Base-by-base conservation (phyloP, 2,329 filamentous ascomycete genomes). In the Trichothecium sympodiale region DNA sequence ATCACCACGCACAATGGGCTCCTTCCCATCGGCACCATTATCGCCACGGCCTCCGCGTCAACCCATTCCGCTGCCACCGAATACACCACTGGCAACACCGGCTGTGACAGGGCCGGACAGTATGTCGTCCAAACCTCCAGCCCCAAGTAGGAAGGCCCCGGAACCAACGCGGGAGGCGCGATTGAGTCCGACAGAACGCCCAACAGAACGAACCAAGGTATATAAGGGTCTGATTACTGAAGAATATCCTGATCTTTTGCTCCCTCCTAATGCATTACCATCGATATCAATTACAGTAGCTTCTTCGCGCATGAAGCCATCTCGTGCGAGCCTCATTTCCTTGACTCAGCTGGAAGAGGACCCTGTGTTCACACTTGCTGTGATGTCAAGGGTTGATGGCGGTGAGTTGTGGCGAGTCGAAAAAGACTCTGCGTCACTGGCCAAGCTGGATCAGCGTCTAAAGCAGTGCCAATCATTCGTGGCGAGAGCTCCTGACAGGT, bases 221-320 rank as follows among this genome's bases (percentile, higher is more conserved):
- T 93, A 78, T 54, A 80, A 70, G 47, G 86, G 86, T 1, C 70
- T 95, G 16, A 69, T 86, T 5, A 86, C 82, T 0, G 86, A 94
- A 0, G 83, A 94, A 44, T 89, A 87, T 52, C 87, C 89, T 1
- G 83, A 85, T 42, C 69, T 96, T 7, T 62, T 96, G 16, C 67
- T 98, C 2, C 79, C 87, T 8, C 89, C 91, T 0, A 93, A 94
- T 53, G 87, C 88, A 5, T 66, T 98, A 7, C 83, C 85, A 4
- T 85, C 84, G 2, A 81, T 98, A 38, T 75, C 83, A 43, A 78
- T 95, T 33, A 84, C 75, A 53, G 89, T 95, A 4, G 85, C 87
- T 4, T 96, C 91, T 4, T 96, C 91, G 16, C 79, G 91, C n/a
- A 78, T 98, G 67, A 87, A 85, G 52, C 91, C 89, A 12, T 94